Base-by-base conservation (phyloP, 1,139 yeast species). In the Kluyveromyces sp. region DNA sequence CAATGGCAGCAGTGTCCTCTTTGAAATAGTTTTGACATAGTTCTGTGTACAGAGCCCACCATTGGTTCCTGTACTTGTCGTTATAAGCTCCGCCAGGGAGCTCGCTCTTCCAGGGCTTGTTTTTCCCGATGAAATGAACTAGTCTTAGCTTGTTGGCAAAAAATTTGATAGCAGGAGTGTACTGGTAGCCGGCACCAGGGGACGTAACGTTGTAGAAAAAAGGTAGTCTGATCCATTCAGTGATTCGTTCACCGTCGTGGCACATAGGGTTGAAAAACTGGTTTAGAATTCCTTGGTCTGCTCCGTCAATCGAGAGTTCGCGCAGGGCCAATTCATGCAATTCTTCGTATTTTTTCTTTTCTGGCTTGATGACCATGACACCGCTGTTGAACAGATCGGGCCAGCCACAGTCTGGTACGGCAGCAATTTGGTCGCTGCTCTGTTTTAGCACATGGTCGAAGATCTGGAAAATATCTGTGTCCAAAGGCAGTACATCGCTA, bases 301-400 rank as follows among this genome's bases (percentile, higher is more conserved):
- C 95, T 42, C 96, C 96, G 63, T 89, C 97, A 58, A 88, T 86
- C 0, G 92, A 78, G 16, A 73, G 68, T 13, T 62, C 60, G 15
- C 48, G 38, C 7, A 50, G 50, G 39, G 73, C 69, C 44, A 71
- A 65, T 29, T 64, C 49, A 45, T 65, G 46, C 48, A 87, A 67
- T 13, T 69, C 67, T 3, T 64, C 51, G 55, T 70, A 82, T 36
- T 72, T 75, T 0, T 57, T 51, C 4, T 54, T 39, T 53, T 74
- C 71, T 1, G 96, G 96, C 34, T 71, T 72, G 36, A 85, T 66
- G 7, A 81, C 71, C 61, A 92, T 73, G 33, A 92, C 79, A 7
- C 97, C 97, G 19, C 94, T 80, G 65, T 92, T 92, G 71, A 92
- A 92, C 55, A 86, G 75, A 64, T 92, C 97, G 1, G 97, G 97